Percentiles rank a stretch among this genome's conserved stretches.
These are phyloP conservation scores for Hymenoscyphus fructigenus DNA, from an alignment of 2,329 filamentous ascomycete genomes.

Conservation along the genomic window DNA sequence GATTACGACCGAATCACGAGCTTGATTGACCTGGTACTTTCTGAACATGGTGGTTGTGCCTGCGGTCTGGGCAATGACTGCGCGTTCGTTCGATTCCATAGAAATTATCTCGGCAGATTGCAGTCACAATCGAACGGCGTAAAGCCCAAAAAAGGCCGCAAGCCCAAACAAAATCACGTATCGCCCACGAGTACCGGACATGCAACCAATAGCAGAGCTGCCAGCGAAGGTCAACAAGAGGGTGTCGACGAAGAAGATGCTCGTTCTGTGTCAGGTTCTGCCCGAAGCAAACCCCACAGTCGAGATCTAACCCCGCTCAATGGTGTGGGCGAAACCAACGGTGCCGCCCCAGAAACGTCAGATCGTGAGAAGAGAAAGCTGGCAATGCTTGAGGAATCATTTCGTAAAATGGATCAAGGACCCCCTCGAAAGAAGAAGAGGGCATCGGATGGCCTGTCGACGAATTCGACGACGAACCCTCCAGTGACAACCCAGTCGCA, in stretches of 20 bases:
- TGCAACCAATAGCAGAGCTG: slow-evolving; percentile 61
- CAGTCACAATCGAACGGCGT: slow-evolving; percentile 45
- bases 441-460: slow-evolving; percentile 51
- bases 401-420: slow-evolving; percentile 60
- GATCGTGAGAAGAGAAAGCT: slow-evolving; percentile 68
- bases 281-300: slow-evolving; percentile 64
- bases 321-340: slow-evolving; percentile 53
- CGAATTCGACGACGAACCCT: slow-evolving; percentile 18
- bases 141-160: slow-evolving; percentile 41
- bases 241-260: slow-evolving; percentile 54
- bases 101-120: slow-evolving; percentile 52
- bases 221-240: slow-evolving; percentile 60
- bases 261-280: slow-evolving; percentile 49
- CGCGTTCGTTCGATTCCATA: slow-evolving; percentile 62
- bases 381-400: slow-evolving; percentile 65
- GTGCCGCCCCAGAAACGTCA: slow-evolving; percentile 57
- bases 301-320: slow-evolving; percentile 60
- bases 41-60: slow-evolving; percentile 77
- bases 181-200: slow-evolving; percentile 64
- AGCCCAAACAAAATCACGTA: slow-evolving; percentile 52
- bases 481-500: slow-evolving; percentile 24
- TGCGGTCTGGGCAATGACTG: slow-evolving; percentile 65
- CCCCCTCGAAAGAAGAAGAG: slow-evolving; percentile 59
- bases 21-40: slow-evolving; percentile 69
- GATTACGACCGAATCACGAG: slow-evolving; percentile 61